phyloP scores from a whole-genome alignment of 768 basidiomycete species.

The Tulasnella sp. region DNA sequence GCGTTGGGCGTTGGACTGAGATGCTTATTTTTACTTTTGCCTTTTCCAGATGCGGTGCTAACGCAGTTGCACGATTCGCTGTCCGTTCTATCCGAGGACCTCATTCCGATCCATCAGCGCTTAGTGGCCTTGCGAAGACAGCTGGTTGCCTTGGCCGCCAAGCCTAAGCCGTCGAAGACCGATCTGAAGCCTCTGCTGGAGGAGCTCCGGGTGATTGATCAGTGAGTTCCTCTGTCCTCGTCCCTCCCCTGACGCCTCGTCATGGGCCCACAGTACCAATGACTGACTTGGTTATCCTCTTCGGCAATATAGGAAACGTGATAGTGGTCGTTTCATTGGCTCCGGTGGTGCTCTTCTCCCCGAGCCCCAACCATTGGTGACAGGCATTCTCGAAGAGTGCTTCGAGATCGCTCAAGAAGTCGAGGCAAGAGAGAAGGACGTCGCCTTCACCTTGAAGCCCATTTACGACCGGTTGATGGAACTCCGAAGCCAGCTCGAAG shows the following conservation, averaged over 20 bases:
- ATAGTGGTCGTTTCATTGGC: conserved; percentile 93
- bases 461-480: conserved; percentile 89
- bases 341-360: conserved; percentile 81
- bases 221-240: conserved; percentile 57
- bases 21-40: conserved; percentile 7
- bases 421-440: conserved; percentile 86
- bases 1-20: conserved; percentile 12
- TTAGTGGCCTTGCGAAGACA: conserved; percentile 84
- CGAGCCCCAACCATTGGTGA: conserved; percentile 84
- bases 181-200: conserved; percentile 88
- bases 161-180: conserved; percentile 75
- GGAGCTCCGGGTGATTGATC: conserved; percentile 92
- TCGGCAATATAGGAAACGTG: conserved; percentile 60
- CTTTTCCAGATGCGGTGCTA: conserved; percentile 65
- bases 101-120: conserved; percentile 84
- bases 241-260: neutral
- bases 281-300: neutral
- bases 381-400: conserved; percentile 90
- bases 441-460: conserved; percentile 78
- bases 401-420: conserved; percentile 96
- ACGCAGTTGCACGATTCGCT: conserved; percentile 76
- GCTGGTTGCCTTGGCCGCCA: conserved; percentile 81
- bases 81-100: conserved; percentile 81
- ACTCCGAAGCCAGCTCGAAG: conserved; percentile 83
- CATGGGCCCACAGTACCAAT: neutral